These are phyloP conservation scores for Colletotrichum spinosum DNA, from an alignment of 2,329 filamentous ascomycete species.

Conservation along the genomic window DNA sequence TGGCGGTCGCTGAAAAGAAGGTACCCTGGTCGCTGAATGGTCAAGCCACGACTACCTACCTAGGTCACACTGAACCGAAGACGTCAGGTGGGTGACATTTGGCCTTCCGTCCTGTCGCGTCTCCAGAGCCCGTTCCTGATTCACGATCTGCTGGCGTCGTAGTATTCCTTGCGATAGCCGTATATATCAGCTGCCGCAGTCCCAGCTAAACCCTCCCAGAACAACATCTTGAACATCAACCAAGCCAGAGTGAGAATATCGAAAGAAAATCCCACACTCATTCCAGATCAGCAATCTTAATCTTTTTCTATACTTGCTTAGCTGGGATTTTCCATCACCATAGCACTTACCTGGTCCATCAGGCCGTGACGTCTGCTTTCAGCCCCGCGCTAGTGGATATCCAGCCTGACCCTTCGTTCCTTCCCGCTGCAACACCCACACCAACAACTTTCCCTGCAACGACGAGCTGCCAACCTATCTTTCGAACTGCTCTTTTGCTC, in stretches of 20 bases:
- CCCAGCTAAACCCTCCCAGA: too few relatives aligned
- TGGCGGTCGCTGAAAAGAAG: background rate
- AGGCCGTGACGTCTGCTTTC: slow-evolving; percentile 34
- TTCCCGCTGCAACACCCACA: slow-evolving; percentile 1
- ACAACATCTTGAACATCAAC: too few relatives aligned
- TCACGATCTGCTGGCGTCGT: slow-evolving; percentile 1
- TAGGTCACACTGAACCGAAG: slow-evolving; percentile 16
- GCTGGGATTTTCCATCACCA: background rate
- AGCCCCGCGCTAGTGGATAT: slow-evolving; percentile 36
- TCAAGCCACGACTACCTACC: slow-evolving; percentile 14
- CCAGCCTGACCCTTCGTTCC: slow-evolving; percentile 25
- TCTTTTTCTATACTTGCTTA: too few relatives aligned
- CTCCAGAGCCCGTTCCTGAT: background rate
- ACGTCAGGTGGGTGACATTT: slow-evolving; percentile 28
- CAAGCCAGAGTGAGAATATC: too few relatives aligned
- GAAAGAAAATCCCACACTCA: too few relatives aligned
- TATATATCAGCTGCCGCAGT: background rate
- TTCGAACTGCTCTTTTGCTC: slow-evolving; percentile 5
- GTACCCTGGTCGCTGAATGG: background rate
- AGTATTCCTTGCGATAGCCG: background rate
- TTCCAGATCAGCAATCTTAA: too few relatives aligned
- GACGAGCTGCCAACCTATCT: slow-evolving; percentile 13
- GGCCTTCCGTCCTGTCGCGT: background rate
- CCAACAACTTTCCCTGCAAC: slow-evolving; percentile 15
- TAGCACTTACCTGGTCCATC: background rate